phyloP scores from a whole-genome alignment of 2,329 filamentous ascomycete species.

The Fusarium sacchari region DNA sequence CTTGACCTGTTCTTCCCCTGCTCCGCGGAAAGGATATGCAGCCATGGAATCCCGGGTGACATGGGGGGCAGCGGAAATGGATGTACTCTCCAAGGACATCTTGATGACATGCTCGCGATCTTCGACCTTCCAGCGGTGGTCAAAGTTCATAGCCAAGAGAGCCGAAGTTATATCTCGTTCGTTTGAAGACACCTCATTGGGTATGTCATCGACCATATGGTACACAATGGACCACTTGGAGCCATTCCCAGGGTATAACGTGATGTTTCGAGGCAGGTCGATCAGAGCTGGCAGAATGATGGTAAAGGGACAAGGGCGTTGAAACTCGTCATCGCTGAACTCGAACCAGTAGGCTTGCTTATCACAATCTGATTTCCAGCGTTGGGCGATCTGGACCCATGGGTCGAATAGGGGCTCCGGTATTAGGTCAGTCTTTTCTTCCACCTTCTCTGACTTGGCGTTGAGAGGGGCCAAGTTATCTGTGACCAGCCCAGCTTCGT shows the following conservation, averaged over 20 bases:
- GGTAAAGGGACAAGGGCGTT: constrained; percentile 48
- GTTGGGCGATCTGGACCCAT: constrained; percentile 56
- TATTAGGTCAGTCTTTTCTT: constrained; percentile 48
- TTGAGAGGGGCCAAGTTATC: constrained; percentile 78
- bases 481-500: constrained; percentile 77
- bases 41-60: constrained; percentile 49
- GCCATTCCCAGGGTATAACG: constrained; percentile 52
- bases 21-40: constrained; percentile 38
- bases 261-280: constrained; percentile 49
- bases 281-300: constrained; percentile 57
- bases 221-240: constrained; percentile 50
- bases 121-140: constrained; percentile 56
- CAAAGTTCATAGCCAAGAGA: constrained; percentile 59
- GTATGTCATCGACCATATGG: constrained; percentile 26
- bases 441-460: constrained; percentile 53
- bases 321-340: constrained; percentile 49
- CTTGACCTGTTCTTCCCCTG: constrained; percentile 30
- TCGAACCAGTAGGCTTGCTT: constrained; percentile 46
- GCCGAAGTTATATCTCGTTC: constrained; percentile 56
- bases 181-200: constrained; percentile 21
- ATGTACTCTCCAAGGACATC: constrained; percentile 42
- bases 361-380: constrained; percentile 50
- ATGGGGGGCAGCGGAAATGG: not conserved
- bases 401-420: constrained; percentile 56
- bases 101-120: constrained; percentile 57